These are phyloP conservation scores for Petunia secreta DNA, from an alignment of 257 asterid species.

Conservation along the genomic window DNA sequence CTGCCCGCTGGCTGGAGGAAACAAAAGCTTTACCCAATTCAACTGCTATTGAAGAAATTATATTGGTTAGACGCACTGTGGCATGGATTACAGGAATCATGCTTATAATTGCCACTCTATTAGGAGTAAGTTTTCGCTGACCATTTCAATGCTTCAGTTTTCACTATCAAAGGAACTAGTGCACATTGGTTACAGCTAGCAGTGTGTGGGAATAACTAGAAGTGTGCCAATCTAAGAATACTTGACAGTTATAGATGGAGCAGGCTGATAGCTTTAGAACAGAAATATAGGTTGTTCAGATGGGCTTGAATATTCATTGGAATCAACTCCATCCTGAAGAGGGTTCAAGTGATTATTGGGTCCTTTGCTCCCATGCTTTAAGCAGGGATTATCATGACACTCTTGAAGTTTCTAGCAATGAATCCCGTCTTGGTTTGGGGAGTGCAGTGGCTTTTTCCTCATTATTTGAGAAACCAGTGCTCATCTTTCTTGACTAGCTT, in stretches of 20 bases:
- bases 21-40: constrained; percentile 30
- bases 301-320: background rate
- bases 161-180: background rate
- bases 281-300: constrained; percentile 21
- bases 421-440: background rate
- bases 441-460: background rate
- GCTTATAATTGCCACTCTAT: constrained; percentile 76
- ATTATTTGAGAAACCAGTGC: background rate
- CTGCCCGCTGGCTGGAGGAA: constrained; percentile 78
- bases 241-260: background rate
- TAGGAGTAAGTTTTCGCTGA: constrained; percentile 66
- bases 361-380: background rate
- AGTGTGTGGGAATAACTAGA: background rate
- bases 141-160: constrained; percentile 11
- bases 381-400: background rate
- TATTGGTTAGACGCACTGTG: constrained; percentile 65
- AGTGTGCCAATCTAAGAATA: background rate
- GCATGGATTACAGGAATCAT: constrained; percentile 95
- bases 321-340: background rate
- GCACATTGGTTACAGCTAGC: background rate
- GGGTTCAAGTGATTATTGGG: background rate
- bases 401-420: background rate
- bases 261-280: constrained; percentile 1
- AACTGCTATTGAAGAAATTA: constrained; percentile 48
- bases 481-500: background rate